Base-by-base conservation (phyloP, 768 basidiomycete genomes). In the Cyclocybe cylindracea region DNA sequence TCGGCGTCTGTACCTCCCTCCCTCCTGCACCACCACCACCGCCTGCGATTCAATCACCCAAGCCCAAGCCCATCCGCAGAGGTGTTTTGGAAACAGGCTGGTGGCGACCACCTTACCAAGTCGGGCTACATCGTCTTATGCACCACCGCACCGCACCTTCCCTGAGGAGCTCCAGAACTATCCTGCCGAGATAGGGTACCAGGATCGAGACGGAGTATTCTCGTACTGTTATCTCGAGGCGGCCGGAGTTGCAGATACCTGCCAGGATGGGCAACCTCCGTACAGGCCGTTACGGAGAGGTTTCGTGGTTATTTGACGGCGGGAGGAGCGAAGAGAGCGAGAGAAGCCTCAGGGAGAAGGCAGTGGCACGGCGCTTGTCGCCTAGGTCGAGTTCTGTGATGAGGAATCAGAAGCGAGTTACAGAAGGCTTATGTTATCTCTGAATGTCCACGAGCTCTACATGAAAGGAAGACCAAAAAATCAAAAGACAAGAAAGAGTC, bases 51-150 rank as follows among this genome's bases (percentile, higher is more conserved):
- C 33, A 18, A 6, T 11, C 24, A 24, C 24, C 24, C 3, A 24
- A 24, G 24, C 46, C 67, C 32, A 61, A 54, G 53, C 70, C 74
- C 51, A 46, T 73, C 7, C 84, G 87, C 14, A 67, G 68, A 33
- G 89, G 88, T 1, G n/a, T 82, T 72, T 57, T 91, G 89, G 89
- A 91, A 91, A n/a, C 57, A 62, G 77, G n/a, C 81, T n/a, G n/a
- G 87, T 1, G 89, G 89, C 0, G 89, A 91, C 62, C 81, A 88
- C 57, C 75, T 87, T 44, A 86, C 84, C 16, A 46, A 64, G 16
- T 67, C 72, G 14, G 75, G 76, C 42, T 84, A 70, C 58, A 72
- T 89, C 55, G 87, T 91, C 31, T 89, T n/a, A 84, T 50, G 87
- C 85, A 7, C 89, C 89, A 1, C 66, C 64, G 0, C 66, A 74